These are phyloP conservation scores for Tanacetum coccineum DNA, from an alignment of 129 eudicot species.

Conservation along the genomic window DNA sequence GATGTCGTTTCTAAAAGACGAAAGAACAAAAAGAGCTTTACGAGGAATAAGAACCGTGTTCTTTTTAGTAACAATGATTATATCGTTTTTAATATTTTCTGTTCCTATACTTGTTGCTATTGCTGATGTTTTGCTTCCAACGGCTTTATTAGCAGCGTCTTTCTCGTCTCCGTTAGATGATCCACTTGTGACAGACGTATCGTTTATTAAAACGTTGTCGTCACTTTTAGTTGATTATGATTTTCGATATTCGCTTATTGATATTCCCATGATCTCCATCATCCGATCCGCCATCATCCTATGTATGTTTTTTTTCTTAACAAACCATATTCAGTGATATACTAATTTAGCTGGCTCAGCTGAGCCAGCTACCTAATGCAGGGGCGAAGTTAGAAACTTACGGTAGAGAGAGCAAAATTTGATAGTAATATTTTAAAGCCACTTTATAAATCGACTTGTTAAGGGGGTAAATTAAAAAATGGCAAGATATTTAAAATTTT, in stretches of 20 bases:
- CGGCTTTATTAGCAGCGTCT: slow-evolving; percentile 67
- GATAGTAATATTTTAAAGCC: too few species aligned
- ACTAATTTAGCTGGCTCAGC: neutral
- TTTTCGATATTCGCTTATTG: slow-evolving; percentile 69
- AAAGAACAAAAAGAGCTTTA: slow-evolving; percentile 35
- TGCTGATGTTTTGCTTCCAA: slow-evolving; percentile 73
- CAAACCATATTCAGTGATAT: neutral
- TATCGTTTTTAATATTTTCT: slow-evolving; percentile 69
- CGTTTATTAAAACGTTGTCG: slow-evolving; percentile 40
- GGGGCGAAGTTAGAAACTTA: too few species aligned
- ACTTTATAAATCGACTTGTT: too few species aligned
- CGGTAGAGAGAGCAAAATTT: too few species aligned
- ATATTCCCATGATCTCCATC: slow-evolving; percentile 79
- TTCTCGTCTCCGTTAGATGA: slow-evolving; percentile 17
- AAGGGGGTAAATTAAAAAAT: too few species aligned
- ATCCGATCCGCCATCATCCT: slow-evolving; percentile 70
- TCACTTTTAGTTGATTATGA: slow-evolving; percentile 56
- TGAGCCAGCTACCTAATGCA: too few species aligned
- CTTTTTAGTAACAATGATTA: slow-evolving; percentile 61
- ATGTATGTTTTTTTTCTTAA: slow-evolving; percentile 38
- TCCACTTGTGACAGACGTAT: slow-evolving; percentile 15
- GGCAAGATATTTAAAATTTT: too few species aligned
- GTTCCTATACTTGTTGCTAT: slow-evolving; percentile 64
- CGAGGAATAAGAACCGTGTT: slow-evolving; percentile 69
- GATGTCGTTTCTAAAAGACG: slow-evolving; percentile 52